Base-by-base conservation (phyloP, 495 filamentous ascomycete genomes). In the Daldinia concentrica region DNA sequence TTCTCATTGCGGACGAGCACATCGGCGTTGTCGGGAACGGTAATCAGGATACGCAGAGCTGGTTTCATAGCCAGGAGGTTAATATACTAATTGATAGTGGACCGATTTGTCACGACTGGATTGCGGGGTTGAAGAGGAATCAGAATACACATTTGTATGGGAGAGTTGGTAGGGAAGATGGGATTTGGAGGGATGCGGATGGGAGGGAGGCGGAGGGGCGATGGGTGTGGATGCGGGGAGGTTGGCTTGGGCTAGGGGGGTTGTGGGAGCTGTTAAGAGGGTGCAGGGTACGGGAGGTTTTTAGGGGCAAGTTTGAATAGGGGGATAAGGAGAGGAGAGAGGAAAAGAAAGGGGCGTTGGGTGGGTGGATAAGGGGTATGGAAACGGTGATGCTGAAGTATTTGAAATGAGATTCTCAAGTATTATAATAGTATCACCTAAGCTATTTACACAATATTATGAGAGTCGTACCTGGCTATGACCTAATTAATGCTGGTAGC, bases 31-130 rank as follows among this genome's bases (percentile, higher is more conserved):
- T 90, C 81, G 90, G 91, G 6, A 92, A 87, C 68, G 91, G 92
- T 0, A 94, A 94, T 74, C 88, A 92, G 73, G 91, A 94, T 61
- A 93, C 91, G n/a, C 92, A 94, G 80, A 87, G 84, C 64, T 94
- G 89, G 87, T 93, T 83, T 69, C 91, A 94, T 74, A 87, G 84
- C 37, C 90, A 92, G 77, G 92, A 94, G 75, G 84, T 91, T 62
- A 94, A 94, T 71, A 71, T 93, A 12, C 85, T 94, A 83, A 74
- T 93, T 14, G 91, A 94, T 62, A 89, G 85, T 3, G 73, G 76
- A 0, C 60, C 80, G 2, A 73, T 93, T 6, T 94, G 91, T 66
- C 68, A 75, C 61, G 77, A 79, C 37, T 93, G 91, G 91, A 81
- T 85, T 17, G 86, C 88, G 22, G 87, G 81, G 0, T 78, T 93